phyloP scores from a whole-genome alignment of 345 rosid genomes.

The Salix suchowensis region DNA sequence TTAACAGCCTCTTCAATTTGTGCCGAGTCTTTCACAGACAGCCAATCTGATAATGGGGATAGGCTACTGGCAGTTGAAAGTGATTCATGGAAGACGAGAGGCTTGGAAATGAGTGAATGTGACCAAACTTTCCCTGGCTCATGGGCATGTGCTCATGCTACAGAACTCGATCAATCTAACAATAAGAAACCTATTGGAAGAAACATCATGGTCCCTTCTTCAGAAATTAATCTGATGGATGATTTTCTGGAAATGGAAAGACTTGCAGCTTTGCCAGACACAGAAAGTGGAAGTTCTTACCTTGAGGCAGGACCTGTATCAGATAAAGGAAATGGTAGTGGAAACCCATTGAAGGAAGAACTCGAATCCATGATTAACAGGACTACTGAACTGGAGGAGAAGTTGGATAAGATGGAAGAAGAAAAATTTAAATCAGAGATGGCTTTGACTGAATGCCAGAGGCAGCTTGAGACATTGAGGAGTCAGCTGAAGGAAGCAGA shows the following conservation, averaged over 20 bases:
- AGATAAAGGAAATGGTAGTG: conserved; percentile 30
- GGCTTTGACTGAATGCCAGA: conserved; percentile 43
- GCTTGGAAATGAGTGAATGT: conserved; percentile 18
- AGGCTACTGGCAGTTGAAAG: conserved; percentile 40
- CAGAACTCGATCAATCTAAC: conserved; percentile 48
- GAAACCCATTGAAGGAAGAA: conserved; percentile 39
- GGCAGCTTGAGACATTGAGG: conserved; percentile 41
- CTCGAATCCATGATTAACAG: conserved; percentile 41
- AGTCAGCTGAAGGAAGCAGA: conserved; percentile 44
- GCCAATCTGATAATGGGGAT: conserved; percentile 70
- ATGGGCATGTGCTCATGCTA: conserved; percentile 46
- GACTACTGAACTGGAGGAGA: conserved; percentile 59
- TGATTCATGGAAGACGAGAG: conserved; percentile 29
- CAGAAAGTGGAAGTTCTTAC: conserved; percentile 36
- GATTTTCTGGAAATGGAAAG: conserved; percentile 98
- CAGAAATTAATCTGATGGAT: conserved; percentile 75
- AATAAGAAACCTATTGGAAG: conserved; percentile 36
- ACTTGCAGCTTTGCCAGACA: conserved; percentile 55
- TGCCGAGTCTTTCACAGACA: conserved; percentile 51
- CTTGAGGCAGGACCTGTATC: conserved; percentile 25
- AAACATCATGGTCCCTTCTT: conserved; percentile 33
- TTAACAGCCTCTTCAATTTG: conserved; percentile 43
- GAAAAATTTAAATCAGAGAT: conserved; percentile 49
- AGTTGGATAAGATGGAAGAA: conserved; percentile 46
- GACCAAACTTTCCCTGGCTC: conserved; percentile 47